These are phyloP conservation scores for Amanita inopinata DNA, from an alignment of 768 basidiomycete genomes.

Conservation along the genomic window DNA sequence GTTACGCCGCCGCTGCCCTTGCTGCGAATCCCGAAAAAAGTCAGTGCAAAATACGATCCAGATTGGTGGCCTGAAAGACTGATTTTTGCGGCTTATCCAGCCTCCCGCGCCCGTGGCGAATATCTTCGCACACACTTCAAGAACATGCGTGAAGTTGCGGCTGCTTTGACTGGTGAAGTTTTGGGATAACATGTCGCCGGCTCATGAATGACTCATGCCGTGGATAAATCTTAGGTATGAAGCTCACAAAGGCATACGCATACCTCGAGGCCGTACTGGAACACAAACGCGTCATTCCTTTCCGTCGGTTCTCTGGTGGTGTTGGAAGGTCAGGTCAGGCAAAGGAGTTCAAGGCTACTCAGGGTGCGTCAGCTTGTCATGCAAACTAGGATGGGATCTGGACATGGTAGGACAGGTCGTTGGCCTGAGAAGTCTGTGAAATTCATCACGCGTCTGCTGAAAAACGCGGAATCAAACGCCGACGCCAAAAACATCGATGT, in stretches of 20 bases:
- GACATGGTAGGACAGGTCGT: slow-evolving; percentile 57
- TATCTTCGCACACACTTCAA: slow-evolving; percentile 99
- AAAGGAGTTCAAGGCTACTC: slow-evolving; percentile 93
- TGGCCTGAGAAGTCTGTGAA: slow-evolving; percentile 99
- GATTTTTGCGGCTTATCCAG: slow-evolving; percentile 31
- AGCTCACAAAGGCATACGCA: slow-evolving; percentile 87
- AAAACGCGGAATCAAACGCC: slow-evolving; percentile 99
- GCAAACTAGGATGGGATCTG: not conserved
- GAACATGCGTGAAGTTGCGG: slow-evolving; percentile 99
- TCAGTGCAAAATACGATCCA: slow-evolving; percentile 28
- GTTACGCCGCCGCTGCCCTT: slow-evolving; percentile 84
- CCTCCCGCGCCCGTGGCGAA: slow-evolving; percentile 88
- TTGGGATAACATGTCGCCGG: slow-evolving; percentile 4
- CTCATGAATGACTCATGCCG: not conserved
- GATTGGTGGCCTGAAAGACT: slow-evolving; percentile 12
- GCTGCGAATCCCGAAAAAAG: slow-evolving; percentile 95
- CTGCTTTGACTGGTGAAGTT: slow-evolving; percentile 74
- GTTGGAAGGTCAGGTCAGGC: slow-evolving; percentile 93
- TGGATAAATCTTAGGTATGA: slow-evolving; percentile 50
- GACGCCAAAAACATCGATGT: slow-evolving; percentile 93
- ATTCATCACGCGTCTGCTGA: slow-evolving; percentile 88
- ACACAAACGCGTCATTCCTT: slow-evolving; percentile 95
- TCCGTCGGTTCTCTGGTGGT: slow-evolving; percentile 91
- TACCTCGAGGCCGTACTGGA: slow-evolving; percentile 93
- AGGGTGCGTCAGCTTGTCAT: slow-evolving; percentile 59